Evolutionary conservation across 805 yeast species (phyloP).

Genomic region (Cyberlindnera suaveolens): DNA sequence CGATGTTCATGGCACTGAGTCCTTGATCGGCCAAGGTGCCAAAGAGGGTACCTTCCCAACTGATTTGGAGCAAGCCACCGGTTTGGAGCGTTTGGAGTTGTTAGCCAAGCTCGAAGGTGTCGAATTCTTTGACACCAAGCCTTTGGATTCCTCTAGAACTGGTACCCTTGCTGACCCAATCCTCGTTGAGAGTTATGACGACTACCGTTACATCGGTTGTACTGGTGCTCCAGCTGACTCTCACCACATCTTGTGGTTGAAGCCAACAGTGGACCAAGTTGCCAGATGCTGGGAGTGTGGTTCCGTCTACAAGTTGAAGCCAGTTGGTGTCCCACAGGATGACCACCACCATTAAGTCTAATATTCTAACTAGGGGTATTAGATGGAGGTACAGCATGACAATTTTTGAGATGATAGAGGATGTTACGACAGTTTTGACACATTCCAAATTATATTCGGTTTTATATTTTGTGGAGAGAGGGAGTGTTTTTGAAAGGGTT

Average conservation of each 20-base stretch:
- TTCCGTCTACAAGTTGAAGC: constrained; percentile 83
- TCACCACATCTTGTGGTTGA: constrained; percentile 88
- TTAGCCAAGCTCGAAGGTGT: constrained; percentile 94
- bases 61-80: constrained; percentile 94
- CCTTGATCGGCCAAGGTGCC: constrained; percentile 91
- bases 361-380: not conserved
- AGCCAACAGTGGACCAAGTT: constrained; percentile 73
- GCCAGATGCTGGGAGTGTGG: constrained; percentile 99
- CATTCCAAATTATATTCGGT: too few species aligned
- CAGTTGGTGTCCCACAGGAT: constrained; percentile 73
- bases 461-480: too few species aligned
- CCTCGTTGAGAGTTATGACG: constrained; percentile 83
- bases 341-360: constrained; percentile 34
- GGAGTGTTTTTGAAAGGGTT: too few species aligned
- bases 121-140: constrained; percentile 85
- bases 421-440: not conserved
- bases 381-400: not conserved
- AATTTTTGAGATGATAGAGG: not conserved
- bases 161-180: constrained; percentile 92
- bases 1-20: constrained; percentile 72
- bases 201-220: constrained; percentile 94
- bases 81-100: constrained; percentile 93
- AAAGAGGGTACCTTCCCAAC: constrained; percentile 80
- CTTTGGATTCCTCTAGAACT: constrained; percentile 78
- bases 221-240: constrained; percentile 93